Base-by-base conservation (phyloP, 768 basidiomycete genomes). In the Mycena sanguinolenta region DNA sequence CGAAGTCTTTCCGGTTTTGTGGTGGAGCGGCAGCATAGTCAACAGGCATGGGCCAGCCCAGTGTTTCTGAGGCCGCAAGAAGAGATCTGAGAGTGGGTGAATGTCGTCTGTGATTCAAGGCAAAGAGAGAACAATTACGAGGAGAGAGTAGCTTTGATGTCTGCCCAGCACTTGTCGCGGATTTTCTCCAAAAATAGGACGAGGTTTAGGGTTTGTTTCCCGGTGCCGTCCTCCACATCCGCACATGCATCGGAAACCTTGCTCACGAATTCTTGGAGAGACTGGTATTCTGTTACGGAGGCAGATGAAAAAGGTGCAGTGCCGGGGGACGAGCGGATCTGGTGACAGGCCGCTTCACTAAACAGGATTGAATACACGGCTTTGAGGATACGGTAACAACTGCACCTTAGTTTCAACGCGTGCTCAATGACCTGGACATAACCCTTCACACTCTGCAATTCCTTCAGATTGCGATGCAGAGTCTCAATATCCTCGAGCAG, bases 41-140 rank as follows among this genome's bases (percentile, higher is more conserved):
- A 0, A 96, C 87, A 21, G 87, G 83, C 73, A 86, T 84, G 2
- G 97, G 97, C 97, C 97, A 99, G n/a, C 90, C 87, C 28, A 99
- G 79, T 54, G 84, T 85, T 79, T 97, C 96, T 1, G 93, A 86
- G 17, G 89, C 86, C 30, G 82, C 79, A 25, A 90, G 80, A 27
- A 99, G 83, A 6, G 84, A 79, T 23, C 96, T 97, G 71, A 5
- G 62, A 32, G 55, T 7, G 34, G 7, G 55, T 77, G 23, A 54
- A 61, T 58, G 19, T 30, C 49, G n/a, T 12, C 44, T n/a, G 49
- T 69, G 16, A 46, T 30, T 9, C 44, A 30, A 21, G 19, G 44
- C 19, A 30, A 23, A 59, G 8, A 42, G 65, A 42, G 23, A 28
- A 52, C 28, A 85, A 89, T 72, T 75, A 95, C 95, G 82, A 79